Conservation (phyloP, 2,329 filamentous ascomycete genomes). For the Colletotrichum salicis region DNA sequence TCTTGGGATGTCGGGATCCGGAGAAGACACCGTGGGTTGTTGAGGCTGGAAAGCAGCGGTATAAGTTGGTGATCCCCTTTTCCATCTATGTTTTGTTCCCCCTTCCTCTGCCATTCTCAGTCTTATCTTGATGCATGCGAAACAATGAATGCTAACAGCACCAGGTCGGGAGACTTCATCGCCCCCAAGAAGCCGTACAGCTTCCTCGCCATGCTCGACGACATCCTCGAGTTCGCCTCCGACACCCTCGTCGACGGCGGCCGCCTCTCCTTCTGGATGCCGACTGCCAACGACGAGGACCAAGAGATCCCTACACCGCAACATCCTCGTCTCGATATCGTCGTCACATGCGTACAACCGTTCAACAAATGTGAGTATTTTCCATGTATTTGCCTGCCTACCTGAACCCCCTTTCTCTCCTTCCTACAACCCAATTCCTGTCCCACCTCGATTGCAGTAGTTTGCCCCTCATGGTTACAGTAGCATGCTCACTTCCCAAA, state of each 20-base stretch:
- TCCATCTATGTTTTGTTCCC: conserved; percentile 30
- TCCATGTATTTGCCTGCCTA: background rate
- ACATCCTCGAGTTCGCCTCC: conserved; percentile 86
- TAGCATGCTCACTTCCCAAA: conserved; percentile 28
- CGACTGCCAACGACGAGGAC: conserved; percentile 83
- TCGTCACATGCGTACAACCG: conserved; percentile 81
- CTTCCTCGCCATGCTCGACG: conserved; percentile 88
- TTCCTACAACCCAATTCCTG: background rate
- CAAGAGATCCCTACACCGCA: conserved; percentile 80
- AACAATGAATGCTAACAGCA: conserved; percentile 37
- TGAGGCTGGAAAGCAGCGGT: conserved; percentile 75
- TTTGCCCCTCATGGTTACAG: background rate
- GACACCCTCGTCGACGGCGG: conserved; percentile 81
- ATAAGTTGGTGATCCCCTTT: conserved; percentile 63
- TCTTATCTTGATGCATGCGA: background rate
- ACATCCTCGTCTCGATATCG: conserved; percentile 79
- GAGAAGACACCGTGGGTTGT: conserved; percentile 69
- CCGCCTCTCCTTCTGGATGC: conserved; percentile 95
- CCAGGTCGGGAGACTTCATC: conserved; percentile 74
- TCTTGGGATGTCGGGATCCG: conserved; percentile 81
- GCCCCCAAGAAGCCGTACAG: conserved; percentile 93
- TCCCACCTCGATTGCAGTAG: background rate
- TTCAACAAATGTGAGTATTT: conserved; percentile 84
- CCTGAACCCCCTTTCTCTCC: background rate
- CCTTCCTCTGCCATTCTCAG: background rate